Evolutionary conservation across 23 red algal species (phyloP), one percentile per base, ranked within the genome.

Genomic region (Gracilaria gracilis): DNA sequence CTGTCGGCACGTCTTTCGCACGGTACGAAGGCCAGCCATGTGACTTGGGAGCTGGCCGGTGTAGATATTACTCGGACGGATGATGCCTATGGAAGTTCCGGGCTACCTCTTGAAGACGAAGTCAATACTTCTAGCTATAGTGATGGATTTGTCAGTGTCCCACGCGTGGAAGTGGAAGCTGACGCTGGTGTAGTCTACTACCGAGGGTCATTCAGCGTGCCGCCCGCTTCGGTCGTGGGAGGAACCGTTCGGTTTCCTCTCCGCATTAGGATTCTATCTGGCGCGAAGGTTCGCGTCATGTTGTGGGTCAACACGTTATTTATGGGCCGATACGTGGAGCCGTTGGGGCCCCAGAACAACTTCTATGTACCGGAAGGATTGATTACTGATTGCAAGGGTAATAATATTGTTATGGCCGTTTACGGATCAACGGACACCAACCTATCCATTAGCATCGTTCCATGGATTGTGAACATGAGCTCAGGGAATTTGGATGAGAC

Each of bases 311-410:
- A 98, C 76, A 90, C 85, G 25, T 37, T 94, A 20, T 88, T 92
- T 8, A 77, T 98, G 66, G 95, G 87, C 35, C 91, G 95, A 14
- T 98, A 90, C 59, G 73, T 98, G 14, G 80, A 87, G 31, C 54
- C 57, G 40, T 66, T 98, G 24, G 95, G 95, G 66, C 95, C 95
- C 38, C 95, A 98, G 54, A 84, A 21, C 50, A 75, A 91, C 36
- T 98, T 98, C 89, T 98, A 98, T 82, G 67, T 98, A 61, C 88
- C 89, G 40, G 88, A 95, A 76, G 91, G 95, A 9, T 24, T 98
- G 21, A 66, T 98, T 46, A 88, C 51, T 29, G 86, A 93, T 13
- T 67, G 62, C 64, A 67, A 88, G 57, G 95, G 75, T n/a, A 98
- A 98, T 38, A 65, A 27, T 21, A 77, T 98, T n/a, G 91, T 86